Conservation (phyloP, 208 protist species). For the Leishmania martiniquensis region DNA sequence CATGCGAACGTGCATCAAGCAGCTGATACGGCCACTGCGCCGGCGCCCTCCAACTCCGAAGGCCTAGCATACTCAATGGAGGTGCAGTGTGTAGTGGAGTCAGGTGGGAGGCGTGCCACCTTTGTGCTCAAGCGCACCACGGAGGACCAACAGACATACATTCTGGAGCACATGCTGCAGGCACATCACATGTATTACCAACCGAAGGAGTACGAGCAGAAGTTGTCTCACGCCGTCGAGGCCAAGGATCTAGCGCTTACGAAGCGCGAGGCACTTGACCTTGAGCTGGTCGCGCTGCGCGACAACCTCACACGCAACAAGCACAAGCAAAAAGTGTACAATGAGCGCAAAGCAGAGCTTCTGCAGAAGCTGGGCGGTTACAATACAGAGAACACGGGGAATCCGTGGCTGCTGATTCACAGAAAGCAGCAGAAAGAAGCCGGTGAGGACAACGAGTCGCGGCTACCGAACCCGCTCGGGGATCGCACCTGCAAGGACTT, state of each 20-base stretch:
- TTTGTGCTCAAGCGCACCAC: constrained; percentile 34
- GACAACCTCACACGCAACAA: constrained; percentile 65
- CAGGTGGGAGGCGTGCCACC: constrained; percentile 25
- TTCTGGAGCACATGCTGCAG: constrained; percentile 51
- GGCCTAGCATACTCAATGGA: constrained; percentile 7
- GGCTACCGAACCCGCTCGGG: constrained; percentile 64
- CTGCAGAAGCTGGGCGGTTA: constrained; percentile 42
- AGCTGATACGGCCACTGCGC: neutral
- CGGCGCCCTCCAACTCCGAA: constrained; percentile 14
- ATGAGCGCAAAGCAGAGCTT: constrained; percentile 67
- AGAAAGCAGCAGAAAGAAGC: constrained; percentile 36
- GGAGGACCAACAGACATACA: constrained; percentile 48
- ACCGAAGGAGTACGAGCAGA: constrained; percentile 66
- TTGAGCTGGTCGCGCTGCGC: constrained; percentile 69
- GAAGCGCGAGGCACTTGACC: constrained; percentile 60
- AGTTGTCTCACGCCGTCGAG: constrained; percentile 35
- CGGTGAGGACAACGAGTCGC: constrained; percentile 28
- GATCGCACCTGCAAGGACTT: constrained; percentile 80
- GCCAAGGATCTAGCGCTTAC: constrained; percentile 41
- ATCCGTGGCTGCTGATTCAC: constrained; percentile 48
- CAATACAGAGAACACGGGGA: constrained; percentile 34
- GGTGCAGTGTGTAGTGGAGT: constrained; percentile 13
- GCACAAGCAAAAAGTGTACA: constrained; percentile 51
- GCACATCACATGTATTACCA: constrained; percentile 50
- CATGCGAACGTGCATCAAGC: neutral